Evolutionary conservation across 768 basidiomycete species (phyloP).

Genomic region (Hypsizygus marmoreus): DNA sequence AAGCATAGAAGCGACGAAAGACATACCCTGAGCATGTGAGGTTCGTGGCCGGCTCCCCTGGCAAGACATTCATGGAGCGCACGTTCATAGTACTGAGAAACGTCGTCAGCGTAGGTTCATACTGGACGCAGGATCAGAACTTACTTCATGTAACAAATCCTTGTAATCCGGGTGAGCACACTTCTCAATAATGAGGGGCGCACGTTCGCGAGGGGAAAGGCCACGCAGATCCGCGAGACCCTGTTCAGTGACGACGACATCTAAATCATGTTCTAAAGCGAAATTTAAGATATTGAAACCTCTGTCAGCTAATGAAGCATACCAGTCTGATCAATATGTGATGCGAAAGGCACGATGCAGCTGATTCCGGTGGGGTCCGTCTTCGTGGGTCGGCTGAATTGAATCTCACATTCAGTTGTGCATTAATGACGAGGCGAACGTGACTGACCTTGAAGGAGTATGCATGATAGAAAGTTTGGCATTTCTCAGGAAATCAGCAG

Average conservation of each 20-base stretch:
- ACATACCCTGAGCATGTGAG: slow-evolving; percentile 47
- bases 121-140: slow-evolving; percentile 2
- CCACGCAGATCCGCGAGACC: slow-evolving; percentile 50
- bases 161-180: slow-evolving; percentile 51
- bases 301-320: neutral
- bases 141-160: slow-evolving; percentile 40
- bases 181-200: slow-evolving; percentile 46
- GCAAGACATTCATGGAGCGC: slow-evolving; percentile 44
- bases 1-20: slow-evolving; percentile 1
- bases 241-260: slow-evolving; percentile 50
- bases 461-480: slow-evolving; percentile 55
- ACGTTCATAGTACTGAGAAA: slow-evolving; percentile 42
- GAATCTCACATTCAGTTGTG: neutral
- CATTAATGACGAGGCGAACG: neutral
- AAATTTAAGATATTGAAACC: neutral
- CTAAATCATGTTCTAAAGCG: slow-evolving; percentile 46
- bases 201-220: slow-evolving; percentile 46
- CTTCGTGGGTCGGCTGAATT: slow-evolving; percentile 42
- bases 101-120: neutral
- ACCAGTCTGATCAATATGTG: slow-evolving; percentile 52
- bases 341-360: slow-evolving; percentile 50
- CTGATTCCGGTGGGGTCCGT: slow-evolving; percentile 50
- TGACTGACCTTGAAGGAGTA: slow-evolving; percentile 41
- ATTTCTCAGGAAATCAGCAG: slow-evolving; percentile 49
- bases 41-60: slow-evolving; percentile 47